Evolutionary conservation across 768 basidiomycete species (phyloP), one percentile per base, ranked within the genome.

Genomic region (Tylopilus vinaceipallidus): DNA sequence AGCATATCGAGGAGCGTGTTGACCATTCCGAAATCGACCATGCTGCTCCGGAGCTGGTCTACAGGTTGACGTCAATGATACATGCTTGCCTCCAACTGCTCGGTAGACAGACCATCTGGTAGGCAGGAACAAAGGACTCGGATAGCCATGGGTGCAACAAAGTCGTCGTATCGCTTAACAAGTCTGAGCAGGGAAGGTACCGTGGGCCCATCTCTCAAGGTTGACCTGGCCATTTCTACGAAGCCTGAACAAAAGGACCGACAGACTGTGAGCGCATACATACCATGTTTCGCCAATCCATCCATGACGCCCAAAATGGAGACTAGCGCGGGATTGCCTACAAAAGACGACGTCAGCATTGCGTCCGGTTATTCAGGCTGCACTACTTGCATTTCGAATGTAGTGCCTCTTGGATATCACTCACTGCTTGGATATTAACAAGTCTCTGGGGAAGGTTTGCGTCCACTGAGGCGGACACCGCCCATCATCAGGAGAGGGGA

Each of bases 111-210:
- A 66, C 66, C 45, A n/a, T 68, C 59, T 23, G 37, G 45, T 16
- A 59, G 60, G 19, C 66, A 52, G 16, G 55, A 52, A 17, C 64
- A 62, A 20, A 66, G 50, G 2, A 61, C 58, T 16, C 55, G 62
- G 3, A 48, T 55, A 11, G 67, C 66, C 14, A 60, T 60, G 1
- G 64, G 64, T 17, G 65, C 54, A 7, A 67, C 65, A 29, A 62
- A 64, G 37, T 68, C 62, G 30, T 69, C 67, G 23, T 30, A 54
- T n/a, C 50, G 47, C 24, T 48, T 49, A 34, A 57, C 42, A 11
- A 67, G 38, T 29, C 43, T 63, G 41, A 64, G 41, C 33, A 67
- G 54, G 0, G 54, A 56, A 9, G 47, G 33, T 7, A 60, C 20
- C 1, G 45, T 54, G 1, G 43, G 40, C 0, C 49, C 48, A 1